Conservation (phyloP, 108 stramenopile species). For the Seminavis robusta region DNA sequence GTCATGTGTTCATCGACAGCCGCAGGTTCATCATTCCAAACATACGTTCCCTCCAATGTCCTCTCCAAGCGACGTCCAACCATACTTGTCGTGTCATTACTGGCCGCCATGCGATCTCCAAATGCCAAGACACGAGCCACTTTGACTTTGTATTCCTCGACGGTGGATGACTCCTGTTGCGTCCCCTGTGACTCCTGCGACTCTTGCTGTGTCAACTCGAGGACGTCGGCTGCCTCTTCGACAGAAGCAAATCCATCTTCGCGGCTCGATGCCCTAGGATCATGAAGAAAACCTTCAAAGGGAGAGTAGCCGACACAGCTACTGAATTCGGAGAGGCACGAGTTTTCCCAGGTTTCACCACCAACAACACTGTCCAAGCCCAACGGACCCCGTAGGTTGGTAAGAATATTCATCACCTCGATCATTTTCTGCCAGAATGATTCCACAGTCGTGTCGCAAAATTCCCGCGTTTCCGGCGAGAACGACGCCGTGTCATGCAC, state of each 20-base stretch:
- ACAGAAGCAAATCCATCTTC: slow-evolving; percentile 3
- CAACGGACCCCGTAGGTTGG: background rate
- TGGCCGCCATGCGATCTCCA: too few species aligned
- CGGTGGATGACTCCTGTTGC: too few species aligned
- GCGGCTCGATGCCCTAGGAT: background rate
- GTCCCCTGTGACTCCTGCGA: too few species aligned
- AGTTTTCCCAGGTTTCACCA: background rate
- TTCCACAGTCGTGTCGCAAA: background rate
- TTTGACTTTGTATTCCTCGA: too few species aligned
- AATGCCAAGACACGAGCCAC: too few species aligned
- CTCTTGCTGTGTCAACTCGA: too few species aligned
- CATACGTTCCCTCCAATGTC: too few species aligned
- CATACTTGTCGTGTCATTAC: too few species aligned
- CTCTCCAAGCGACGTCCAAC: too few species aligned
- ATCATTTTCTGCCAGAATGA: slow-evolving; percentile 27
- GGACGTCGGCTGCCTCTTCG: background rate
- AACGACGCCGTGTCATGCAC: background rate
- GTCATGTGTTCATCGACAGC: too few species aligned
- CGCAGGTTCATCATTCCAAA: too few species aligned
- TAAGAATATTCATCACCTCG: slow-evolving; percentile 10
- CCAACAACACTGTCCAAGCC: background rate
- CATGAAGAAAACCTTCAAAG: slow-evolving; percentile 6
- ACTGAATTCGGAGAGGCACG: slow-evolving; percentile 3
- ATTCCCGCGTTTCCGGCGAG: slow-evolving; percentile 4
- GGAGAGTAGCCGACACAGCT: slow-evolving; percentile 32